A percentile compares a stretch with the other conserved stretches of the same genome.
Conservation (phyloP, 1,284 basidiomycete species). For the Schizophyllum amplum region DNA sequence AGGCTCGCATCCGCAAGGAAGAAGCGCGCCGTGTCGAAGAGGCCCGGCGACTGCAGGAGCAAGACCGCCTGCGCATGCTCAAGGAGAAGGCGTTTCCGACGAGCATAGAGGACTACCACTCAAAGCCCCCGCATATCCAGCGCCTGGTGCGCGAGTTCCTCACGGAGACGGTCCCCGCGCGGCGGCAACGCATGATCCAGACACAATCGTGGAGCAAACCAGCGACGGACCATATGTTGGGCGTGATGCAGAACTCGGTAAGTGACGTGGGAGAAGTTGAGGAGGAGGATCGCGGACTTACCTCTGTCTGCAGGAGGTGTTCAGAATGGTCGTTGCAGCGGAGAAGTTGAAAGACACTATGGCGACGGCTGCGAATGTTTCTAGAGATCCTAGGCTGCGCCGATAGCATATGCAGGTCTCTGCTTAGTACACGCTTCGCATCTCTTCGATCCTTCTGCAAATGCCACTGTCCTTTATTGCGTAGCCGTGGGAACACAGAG, state of each 20-base stretch:
- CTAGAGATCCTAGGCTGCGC: not conserved
- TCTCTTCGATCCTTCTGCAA: not conserved
- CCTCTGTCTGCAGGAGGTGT: not conserved
- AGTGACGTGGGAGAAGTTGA: not conserved
- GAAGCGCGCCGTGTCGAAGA: not conserved
- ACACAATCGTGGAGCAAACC: not conserved
- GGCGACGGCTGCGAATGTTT: not conserved
- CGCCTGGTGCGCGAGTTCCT: not conserved
- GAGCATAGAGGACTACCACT: not conserved
- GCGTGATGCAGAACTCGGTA: not conserved
- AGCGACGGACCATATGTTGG: not conserved
- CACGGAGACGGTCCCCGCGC: not conserved
- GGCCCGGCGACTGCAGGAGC: not conserved
- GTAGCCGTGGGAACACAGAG: no score
- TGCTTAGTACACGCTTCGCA: not conserved
- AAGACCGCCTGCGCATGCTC: not conserved
- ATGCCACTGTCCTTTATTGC: not conserved
- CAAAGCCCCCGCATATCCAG: not conserved
- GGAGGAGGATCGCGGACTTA: not conserved
- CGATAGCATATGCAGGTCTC: not conserved
- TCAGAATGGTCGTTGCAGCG: not conserved
- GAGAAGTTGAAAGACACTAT: not conserved
- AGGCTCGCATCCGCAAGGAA: not conserved
- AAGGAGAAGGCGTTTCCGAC: not conserved
- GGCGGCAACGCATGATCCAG: not conserved